These are phyloP conservation scores for Penicillium maclennaniae DNA, from an alignment of 495 filamentous ascomycete genomes.

Conservation along the genomic window DNA sequence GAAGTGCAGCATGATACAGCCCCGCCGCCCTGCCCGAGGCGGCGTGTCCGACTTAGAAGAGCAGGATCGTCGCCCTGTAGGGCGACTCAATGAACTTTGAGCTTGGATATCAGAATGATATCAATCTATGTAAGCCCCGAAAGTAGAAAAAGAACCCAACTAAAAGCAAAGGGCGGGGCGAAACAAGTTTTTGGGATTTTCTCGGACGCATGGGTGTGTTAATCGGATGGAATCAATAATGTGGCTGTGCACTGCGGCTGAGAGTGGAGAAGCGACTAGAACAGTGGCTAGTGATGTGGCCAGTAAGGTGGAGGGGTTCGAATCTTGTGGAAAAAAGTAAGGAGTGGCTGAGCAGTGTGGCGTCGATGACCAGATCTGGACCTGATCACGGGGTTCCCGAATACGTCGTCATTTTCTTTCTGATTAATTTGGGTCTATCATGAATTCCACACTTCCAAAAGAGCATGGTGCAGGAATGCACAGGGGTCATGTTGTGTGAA, in stretches of 20 bases:
- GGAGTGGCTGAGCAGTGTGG: slow-evolving; percentile 27
- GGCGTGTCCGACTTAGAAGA: not conserved
- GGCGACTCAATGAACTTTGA: not conserved
- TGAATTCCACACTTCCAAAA: slow-evolving; percentile 12
- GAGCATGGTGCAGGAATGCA: slow-evolving; percentile 3
- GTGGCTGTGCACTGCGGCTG: slow-evolving; percentile 18
- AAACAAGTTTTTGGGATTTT: slow-evolving; percentile 2
- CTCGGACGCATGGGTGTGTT: slow-evolving; percentile 1
- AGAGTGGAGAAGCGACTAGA: slow-evolving; percentile 1
- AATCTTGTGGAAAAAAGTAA: slow-evolving; percentile 18
- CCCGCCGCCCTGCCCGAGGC: not conserved
- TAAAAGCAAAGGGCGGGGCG: slow-evolving; percentile 7
- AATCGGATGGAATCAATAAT: not conserved
- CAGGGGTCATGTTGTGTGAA: slow-evolving; percentile 10
- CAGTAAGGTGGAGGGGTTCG: slow-evolving; percentile 19
- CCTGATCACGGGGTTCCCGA: not conserved
- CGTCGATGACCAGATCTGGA: slow-evolving; percentile 13
- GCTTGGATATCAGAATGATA: not conserved
- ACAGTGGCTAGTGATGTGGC: slow-evolving; percentile 21
- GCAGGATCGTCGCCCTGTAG: not conserved
- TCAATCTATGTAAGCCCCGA: not conserved
- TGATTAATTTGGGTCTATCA: not conserved
- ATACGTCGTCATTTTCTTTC: not conserved
- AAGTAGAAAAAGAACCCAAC: slow-evolving; percentile 4
- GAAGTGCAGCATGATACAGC: not conserved